Percentiles rank a stretch among this genome's conserved stretches.
Evolutionary conservation across 495 filamentous ascomycete genomes (phyloP).

Genomic region (Hyaloscypha variabilis): DNA sequence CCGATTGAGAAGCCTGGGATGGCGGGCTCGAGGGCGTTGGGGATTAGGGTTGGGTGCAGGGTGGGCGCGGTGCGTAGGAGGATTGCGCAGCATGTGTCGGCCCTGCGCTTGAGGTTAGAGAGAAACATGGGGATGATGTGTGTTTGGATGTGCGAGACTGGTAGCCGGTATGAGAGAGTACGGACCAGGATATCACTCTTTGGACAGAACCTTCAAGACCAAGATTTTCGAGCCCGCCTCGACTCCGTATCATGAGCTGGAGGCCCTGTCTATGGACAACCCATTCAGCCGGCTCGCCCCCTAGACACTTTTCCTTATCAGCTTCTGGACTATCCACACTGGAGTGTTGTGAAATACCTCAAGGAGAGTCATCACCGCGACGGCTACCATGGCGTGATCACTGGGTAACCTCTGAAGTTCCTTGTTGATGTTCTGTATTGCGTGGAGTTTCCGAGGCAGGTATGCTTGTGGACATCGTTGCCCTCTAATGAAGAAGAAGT

Average conservation of each 20-base stretch:
- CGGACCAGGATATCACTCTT: conserved; percentile 14
- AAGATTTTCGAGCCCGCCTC: conserved; percentile 14
- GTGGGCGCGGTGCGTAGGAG: conserved; percentile 2
- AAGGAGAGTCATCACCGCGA: conserved; percentile 17
- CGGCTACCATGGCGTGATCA: conserved; percentile 12
- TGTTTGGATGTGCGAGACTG: not conserved
- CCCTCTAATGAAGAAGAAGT: conserved; percentile 20
- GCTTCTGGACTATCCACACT: not conserved
- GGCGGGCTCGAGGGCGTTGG: conserved; percentile 6
- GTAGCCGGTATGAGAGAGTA: not conserved
- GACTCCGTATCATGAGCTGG: conserved; percentile 6
- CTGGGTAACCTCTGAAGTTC: conserved; percentile 5
- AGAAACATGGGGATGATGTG: not conserved
- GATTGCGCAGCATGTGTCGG: conserved; percentile 14
- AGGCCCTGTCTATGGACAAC: conserved; percentile 12
- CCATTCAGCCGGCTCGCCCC: conserved; percentile 7
- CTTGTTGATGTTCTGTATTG: conserved; percentile 16
- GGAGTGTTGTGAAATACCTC: not conserved
- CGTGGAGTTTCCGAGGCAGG: conserved; percentile 9
- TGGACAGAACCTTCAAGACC: conserved; percentile 12
- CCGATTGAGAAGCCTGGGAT: conserved; percentile 7
- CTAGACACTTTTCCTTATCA: conserved; percentile 3
- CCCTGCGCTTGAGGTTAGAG: conserved; percentile 2
- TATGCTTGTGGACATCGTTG: not conserved
- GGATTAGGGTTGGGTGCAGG: conserved; percentile 8